Percentiles rank a stretch among this genome's conserved stretches.
These are phyloP conservation scores for Blastomyces percursus DNA, from an alignment of 2,329 filamentous ascomycete genomes.

Conservation along the genomic window DNA sequence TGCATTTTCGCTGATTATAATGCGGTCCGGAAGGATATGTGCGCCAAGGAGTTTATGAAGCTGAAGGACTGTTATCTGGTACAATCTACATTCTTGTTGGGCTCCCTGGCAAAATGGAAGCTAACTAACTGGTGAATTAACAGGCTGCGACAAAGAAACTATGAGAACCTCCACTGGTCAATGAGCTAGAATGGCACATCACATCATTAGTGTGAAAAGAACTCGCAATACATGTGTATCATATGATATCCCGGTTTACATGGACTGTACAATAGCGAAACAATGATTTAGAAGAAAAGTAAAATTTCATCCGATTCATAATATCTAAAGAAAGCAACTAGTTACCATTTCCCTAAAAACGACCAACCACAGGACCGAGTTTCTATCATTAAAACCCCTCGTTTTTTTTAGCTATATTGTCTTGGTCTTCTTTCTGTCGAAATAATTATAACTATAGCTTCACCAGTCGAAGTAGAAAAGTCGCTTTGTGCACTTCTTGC, in stretches of 20 bases:
- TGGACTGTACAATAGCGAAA: background rate
- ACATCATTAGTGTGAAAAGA: background rate
- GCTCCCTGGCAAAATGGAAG: background rate
- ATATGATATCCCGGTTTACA: background rate
- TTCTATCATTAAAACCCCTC: slow-evolving; percentile 1
- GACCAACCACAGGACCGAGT: background rate
- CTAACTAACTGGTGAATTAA: slow-evolving; percentile 7
- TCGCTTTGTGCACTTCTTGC: slow-evolving; percentile 75
- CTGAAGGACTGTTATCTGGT: slow-evolving; percentile 85
- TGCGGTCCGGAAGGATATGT: slow-evolving; percentile 82
- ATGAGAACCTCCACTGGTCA: background rate
- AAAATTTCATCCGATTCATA: slow-evolving; percentile 2
- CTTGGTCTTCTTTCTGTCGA: slow-evolving; percentile 19
- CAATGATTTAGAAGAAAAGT: background rate
- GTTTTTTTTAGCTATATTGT: too few species aligned
- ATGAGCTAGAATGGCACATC: background rate
- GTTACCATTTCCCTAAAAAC: background rate
- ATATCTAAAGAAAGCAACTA: background rate
- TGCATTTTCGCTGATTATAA: slow-evolving; percentile 88
- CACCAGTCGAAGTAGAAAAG: slow-evolving; percentile 63
- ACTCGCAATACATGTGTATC: background rate
- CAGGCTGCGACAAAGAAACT: slow-evolving; percentile 44
- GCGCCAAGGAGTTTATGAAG: slow-evolving; percentile 68
- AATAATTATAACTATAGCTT: slow-evolving; percentile 45
- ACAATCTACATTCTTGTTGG: slow-evolving; percentile 21